A percentile compares a stretch with the other conserved stretches of the same genome.
phyloP scores from a whole-genome alignment of 2,329 filamentous ascomycete genomes.

The Cladophialophora bantiana region DNA sequence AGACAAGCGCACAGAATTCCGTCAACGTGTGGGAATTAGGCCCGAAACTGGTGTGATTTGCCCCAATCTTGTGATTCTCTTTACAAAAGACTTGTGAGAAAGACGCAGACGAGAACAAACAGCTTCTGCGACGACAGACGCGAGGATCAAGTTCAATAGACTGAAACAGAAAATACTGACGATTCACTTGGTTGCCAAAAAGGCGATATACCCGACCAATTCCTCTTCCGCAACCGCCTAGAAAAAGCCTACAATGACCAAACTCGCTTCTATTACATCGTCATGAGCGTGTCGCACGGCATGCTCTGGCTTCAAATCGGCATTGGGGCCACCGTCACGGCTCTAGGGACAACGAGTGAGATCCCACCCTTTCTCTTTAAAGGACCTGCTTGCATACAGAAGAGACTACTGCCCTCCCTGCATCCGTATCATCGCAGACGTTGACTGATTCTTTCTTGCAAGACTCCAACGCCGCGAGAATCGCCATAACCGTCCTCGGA shows the following conservation, averaged over 20 bases:
- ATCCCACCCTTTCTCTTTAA: too few species aligned
- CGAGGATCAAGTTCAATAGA: neutral
- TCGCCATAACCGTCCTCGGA: conserved; percentile 25
- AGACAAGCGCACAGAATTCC: neutral
- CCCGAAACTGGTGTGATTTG: neutral
- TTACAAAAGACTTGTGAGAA: neutral
- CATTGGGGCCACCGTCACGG: conserved; percentile 24
- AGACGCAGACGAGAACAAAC: neutral
- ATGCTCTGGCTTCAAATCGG: conserved; percentile 27
- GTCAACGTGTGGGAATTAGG: neutral
- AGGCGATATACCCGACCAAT: neutral
- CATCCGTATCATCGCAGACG: neutral
- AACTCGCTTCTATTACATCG: conserved; percentile 17
- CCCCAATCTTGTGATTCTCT: neutral
- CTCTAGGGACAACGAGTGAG: conserved; percentile 11
- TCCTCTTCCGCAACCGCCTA: conserved; percentile 1
- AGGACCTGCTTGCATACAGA: too few species aligned
- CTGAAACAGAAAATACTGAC: conserved; percentile 6
- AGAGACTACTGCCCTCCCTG: too few species aligned
- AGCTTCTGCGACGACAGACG: neutral
- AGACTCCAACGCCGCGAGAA: conserved; percentile 18
- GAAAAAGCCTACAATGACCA: conserved; percentile 16
- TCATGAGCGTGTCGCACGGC: conserved; percentile 14
- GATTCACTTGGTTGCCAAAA: neutral
- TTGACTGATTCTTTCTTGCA: neutral